Base-by-base conservation (phyloP, 2,329 filamentous ascomycete genomes). In the Ramularia collo-cygni region DNA sequence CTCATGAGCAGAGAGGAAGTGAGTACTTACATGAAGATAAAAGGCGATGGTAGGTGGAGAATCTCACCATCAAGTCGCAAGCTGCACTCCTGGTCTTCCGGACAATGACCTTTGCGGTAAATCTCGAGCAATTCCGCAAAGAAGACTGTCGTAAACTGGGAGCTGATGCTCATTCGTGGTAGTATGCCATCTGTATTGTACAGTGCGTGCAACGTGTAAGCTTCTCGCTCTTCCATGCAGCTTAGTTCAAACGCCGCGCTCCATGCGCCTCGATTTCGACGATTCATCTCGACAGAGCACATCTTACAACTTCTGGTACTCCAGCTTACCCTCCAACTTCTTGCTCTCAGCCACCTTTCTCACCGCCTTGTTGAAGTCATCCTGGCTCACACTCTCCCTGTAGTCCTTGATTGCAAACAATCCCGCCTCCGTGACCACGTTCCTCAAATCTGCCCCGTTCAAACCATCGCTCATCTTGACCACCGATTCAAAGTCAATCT, bases 391-490 rank as follows among this genome's bases (percentile, higher is more conserved):
- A 9, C 88, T 80, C 57, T 98, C 92, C 47, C 93, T 76, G 65
- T 96, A 95, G 61, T 95, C 92, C 68, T 96, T 96, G 76, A 98
- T 98, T 30, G 92, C 89, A 65, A 95, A 96, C 28, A 98, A 71
- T 49, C 92, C 92, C 53, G 92, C 92, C 75, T 98, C 92, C 10
- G 92, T 98, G 37, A 98, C 89, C 37, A 98, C 89, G 62, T 98
- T 98, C 60, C 92, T 77, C 72, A 98, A 69, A 78, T 98, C 92
- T 36, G 92, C 92, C 62, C 92, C 92, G 67, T 98, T 98, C 57
- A 98, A 76, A 18, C 90, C 89, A 60, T 98, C 92, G 56, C 89
- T 95, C 92, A 98, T 98, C 80, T 98, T 98, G 53, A 98, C 92
- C 44, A 98, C 88, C 57, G 87, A 95, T 76, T 98, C 92, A 61